phyloP scores from a whole-genome alignment of 192 early-diverging fungal species.

The Backusella psychrophila region DNA sequence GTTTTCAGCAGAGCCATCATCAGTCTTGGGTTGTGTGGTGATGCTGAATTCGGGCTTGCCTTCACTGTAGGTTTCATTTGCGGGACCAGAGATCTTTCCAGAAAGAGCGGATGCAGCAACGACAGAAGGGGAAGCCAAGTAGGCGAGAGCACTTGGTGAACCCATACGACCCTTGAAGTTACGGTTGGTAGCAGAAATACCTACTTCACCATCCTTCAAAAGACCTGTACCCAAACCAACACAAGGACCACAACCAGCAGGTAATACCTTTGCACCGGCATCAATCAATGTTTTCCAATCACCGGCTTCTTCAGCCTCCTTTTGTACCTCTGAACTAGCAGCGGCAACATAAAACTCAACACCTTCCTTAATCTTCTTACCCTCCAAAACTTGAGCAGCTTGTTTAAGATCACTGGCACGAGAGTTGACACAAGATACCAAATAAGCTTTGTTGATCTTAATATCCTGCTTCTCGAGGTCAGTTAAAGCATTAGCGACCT shows the following conservation, averaged over 20 bases:
- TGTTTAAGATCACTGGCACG: slow-evolving; percentile 85
- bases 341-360: slow-evolving; percentile 97
- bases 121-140: slow-evolving; percentile 93
- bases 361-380: slow-evolving; percentile 66
- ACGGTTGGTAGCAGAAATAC: slow-evolving; percentile 98
- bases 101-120: slow-evolving; percentile 92
- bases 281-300: slow-evolving; percentile 86
- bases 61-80: not conserved
- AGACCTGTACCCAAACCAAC: slow-evolving; percentile 91
- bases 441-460: slow-evolving; percentile 93
- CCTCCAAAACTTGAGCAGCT: slow-evolving; percentile 80
- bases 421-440: slow-evolving; percentile 96
- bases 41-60: slow-evolving; percentile 31
- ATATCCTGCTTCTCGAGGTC: slow-evolving; percentile 73
- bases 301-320: slow-evolving; percentile 78
- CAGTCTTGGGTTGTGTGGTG: slow-evolving; percentile 5
- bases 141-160: slow-evolving; percentile 85
- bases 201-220: slow-evolving; percentile 94
- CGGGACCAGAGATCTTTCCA: slow-evolving; percentile 67
- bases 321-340: slow-evolving; percentile 88
- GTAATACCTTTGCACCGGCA: slow-evolving; percentile 86
- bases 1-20: slow-evolving; percentile 24
- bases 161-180: slow-evolving; percentile 99
- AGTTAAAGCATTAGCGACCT: slow-evolving; percentile 79
- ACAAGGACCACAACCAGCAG: slow-evolving; percentile 97